A percentile compares a stretch with the other conserved stretches of the same genome.
These are phyloP conservation scores for Lactarius evosmus DNA, from an alignment of 768 basidiomycete genomes.

Conservation along the genomic window DNA sequence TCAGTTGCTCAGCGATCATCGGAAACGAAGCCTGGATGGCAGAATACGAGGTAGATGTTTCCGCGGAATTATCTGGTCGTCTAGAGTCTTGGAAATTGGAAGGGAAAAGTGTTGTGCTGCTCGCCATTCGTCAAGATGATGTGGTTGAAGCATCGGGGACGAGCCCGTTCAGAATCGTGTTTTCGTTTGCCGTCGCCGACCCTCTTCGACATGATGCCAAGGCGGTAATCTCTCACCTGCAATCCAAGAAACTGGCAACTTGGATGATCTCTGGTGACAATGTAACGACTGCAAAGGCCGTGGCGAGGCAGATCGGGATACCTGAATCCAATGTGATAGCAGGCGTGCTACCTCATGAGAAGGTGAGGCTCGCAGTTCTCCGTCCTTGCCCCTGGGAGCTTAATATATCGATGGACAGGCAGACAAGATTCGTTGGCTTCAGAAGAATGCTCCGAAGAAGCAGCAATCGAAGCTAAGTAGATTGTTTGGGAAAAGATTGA, in stretches of 20 bases:
- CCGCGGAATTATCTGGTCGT: slow-evolving; percentile 32
- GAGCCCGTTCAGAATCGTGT: slow-evolving; percentile 37
- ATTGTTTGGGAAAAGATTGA: slow-evolving; percentile 30
- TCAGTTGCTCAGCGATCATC: slow-evolving; percentile 50
- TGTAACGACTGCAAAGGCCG: slow-evolving; percentile 62
- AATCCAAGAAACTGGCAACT: slow-evolving; percentile 51
- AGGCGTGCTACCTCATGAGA: slow-evolving; percentile 81
- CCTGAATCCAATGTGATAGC: slow-evolving; percentile 65
- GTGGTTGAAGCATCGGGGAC: neutral
- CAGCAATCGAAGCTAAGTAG: slow-evolving; percentile 33
- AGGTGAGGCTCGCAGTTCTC: slow-evolving; percentile 42
- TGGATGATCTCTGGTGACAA: slow-evolving; percentile 88
- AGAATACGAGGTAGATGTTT: slow-evolving; percentile 43
- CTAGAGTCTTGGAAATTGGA: slow-evolving; percentile 55
- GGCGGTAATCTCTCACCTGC: slow-evolving; percentile 52
- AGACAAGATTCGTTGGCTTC: slow-evolving; percentile 57
- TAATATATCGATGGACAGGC: slow-evolving; percentile 36
- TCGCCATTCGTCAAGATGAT: slow-evolving; percentile 41
- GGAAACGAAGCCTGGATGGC: slow-evolving; percentile 69
- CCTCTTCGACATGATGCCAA: slow-evolving; percentile 56
- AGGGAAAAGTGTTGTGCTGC: slow-evolving; percentile 68
- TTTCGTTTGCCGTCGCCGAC: slow-evolving; percentile 64
- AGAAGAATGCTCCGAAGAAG: slow-evolving; percentile 42
- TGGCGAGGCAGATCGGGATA: slow-evolving; percentile 67
- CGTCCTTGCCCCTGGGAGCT: slow-evolving; percentile 23